Percentiles rank a stretch among this genome's conserved stretches.
Evolutionary conservation across 2,329 filamentous ascomycete genomes (phyloP).

Genomic region (Fusarium sambucinum): DNA sequence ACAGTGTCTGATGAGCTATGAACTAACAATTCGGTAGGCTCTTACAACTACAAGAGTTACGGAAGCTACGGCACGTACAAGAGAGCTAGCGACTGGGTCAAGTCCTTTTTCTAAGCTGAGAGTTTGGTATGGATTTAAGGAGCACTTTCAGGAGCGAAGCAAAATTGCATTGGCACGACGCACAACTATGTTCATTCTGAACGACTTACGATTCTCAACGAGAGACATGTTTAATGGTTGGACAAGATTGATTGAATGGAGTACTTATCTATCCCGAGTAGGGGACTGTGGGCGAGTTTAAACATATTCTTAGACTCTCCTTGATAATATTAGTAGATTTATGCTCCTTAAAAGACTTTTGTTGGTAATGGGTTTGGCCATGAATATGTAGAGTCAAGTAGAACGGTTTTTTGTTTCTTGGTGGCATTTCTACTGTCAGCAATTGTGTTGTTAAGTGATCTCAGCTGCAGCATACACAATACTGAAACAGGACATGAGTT

Average conservation of each 20-base stretch:
- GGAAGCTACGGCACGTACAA: constrained; percentile 35
- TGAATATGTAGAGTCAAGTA: not conserved
- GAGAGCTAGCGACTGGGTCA: constrained; percentile 26
- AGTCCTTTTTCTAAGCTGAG: constrained; percentile 29
- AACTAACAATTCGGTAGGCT: not conserved
- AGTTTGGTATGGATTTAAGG: not conserved
- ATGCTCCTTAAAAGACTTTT: not conserved
- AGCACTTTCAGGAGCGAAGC: not conserved
- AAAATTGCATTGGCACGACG: constrained; percentile 10
- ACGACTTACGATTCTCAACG: constrained; percentile 37
- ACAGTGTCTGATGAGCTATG: not conserved
- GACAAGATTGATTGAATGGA: constrained; percentile 3
- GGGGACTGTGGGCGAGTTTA: not conserved
- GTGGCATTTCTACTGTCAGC: not conserved
- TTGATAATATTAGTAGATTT: constrained; percentile 24
- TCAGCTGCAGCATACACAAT: not conserved
- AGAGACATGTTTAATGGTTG: constrained; percentile 26
- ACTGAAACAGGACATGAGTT: not conserved
- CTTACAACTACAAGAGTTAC: constrained; percentile 33
- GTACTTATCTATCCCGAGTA: not conserved
- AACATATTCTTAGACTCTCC: constrained; percentile 31
- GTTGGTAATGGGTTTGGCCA: rapidly evolving
- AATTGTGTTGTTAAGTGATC: not conserved
- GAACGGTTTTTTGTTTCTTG: not conserved
- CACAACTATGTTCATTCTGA: constrained; percentile 30